phyloP scores from a whole-genome alignment of 108 stramenopile species.

The Stephanodiscus triporus region DNA sequence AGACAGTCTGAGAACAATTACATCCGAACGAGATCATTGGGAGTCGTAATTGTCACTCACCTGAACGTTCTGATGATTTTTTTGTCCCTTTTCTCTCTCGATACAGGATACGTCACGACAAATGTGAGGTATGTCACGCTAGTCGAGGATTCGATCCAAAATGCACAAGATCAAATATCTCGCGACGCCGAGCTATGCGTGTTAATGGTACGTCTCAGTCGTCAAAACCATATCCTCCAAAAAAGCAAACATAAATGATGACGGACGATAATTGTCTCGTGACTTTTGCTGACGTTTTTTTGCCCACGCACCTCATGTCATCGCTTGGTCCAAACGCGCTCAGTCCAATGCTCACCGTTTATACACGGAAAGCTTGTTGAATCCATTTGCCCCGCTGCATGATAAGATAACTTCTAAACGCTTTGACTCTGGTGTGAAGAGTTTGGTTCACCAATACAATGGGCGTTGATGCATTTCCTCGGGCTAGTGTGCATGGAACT shows the following conservation, averaged over 20 bases:
- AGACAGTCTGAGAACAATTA: neutral
- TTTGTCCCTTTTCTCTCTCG: neutral
- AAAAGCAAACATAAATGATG: neutral
- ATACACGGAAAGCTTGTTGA: slow-evolving; percentile 42
- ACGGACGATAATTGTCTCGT: too few species aligned
- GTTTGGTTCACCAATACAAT: slow-evolving; percentile 26
- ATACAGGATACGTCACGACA: slow-evolving; percentile 40
- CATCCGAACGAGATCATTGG: neutral
- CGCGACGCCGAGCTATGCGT: slow-evolving; percentile 35
- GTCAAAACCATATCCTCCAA: neutral
- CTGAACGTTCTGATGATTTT: neutral
- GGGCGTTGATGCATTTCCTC: too few species aligned
- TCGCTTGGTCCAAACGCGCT: neutral
- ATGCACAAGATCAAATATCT: slow-evolving; percentile 28
- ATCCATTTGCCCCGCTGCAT: slow-evolving; percentile 33
- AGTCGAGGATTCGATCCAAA: slow-evolving; percentile 29
- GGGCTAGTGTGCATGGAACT: too few species aligned
- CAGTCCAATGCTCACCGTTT: slow-evolving; percentile 29
- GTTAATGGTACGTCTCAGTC: slow-evolving; percentile 29
- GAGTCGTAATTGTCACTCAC: neutral
- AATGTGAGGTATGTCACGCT: slow-evolving; percentile 37
- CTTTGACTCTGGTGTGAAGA: slow-evolving; percentile 21
- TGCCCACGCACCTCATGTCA: neutral
- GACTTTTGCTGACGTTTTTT: too few species aligned
- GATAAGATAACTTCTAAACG: slow-evolving; percentile 39